Base-by-base conservation (phyloP, 192 early-diverging fungal species). In the Radiomyces spectabilis region DNA sequence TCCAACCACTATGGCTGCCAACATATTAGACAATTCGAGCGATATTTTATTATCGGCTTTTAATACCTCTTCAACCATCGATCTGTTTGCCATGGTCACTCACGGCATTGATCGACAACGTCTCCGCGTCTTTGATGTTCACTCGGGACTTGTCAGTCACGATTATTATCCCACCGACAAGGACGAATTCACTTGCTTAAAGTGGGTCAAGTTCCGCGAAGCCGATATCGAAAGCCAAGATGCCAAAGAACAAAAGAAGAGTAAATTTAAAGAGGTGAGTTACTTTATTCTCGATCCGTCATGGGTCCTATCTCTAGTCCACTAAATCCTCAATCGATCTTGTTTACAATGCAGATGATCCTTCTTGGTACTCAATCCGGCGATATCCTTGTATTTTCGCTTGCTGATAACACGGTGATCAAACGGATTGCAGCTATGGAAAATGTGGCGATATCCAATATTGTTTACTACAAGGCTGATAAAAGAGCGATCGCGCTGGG, bases 341-440 rank as follows among this genome's bases (percentile, higher is more conserved):
- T 55, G 1, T 41, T 44, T 21, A 57, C 43, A 12, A 38, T 40
- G 39, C 53, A 72, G 30, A 71, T 79, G 21, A 32, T 79, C 16
- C 66, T 74, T 18, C 59, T 79, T n/a, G 77, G 77, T 24, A 65
- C 70, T 9, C 72, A 72, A 46, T 63, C 73, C 41, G 77, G 77
- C 51, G 64, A 69, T 6, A 72, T 79, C 25, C 55, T 59, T 1
- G 67, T 79, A 33, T 79, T 69, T 42, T 79, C 77, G 1, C 30
- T 71, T 38, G 60, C 59, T 22, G 68, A 75, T 47, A 71, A 68
- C 24, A 46, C 35, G 1, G 51, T 73, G 21, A 51, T 73, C 40
- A 64, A 71, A 37, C 56, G 65, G 13, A n/a, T n/a, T n/a, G n/a
- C n/a, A n/a, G n/a, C n/a, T n/a, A 60, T 79, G 15, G 29, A 48